These are phyloP conservation scores for Omphalotus guepiniiformis DNA, from an alignment of 768 basidiomycete genomes.

Conservation along the genomic window DNA sequence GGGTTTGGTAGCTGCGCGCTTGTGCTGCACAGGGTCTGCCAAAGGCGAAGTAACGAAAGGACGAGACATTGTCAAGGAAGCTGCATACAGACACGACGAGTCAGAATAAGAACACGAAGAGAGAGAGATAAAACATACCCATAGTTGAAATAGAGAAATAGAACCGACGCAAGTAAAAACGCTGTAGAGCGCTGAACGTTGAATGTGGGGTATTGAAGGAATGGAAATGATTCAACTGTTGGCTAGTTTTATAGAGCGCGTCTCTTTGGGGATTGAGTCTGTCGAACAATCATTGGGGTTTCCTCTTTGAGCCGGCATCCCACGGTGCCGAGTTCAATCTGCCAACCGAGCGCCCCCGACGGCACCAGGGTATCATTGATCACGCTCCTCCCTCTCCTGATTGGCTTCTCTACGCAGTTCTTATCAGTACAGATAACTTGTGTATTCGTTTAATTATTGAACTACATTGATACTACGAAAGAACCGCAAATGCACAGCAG, in stretches of 20 bases:
- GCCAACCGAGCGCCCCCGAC: too few relatives aligned
- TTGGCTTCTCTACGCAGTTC: too few relatives aligned
- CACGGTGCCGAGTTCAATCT: too few relatives aligned
- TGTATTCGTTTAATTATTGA: too few relatives aligned
- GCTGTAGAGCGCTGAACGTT: not conserved
- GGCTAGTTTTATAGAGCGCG: not conserved
- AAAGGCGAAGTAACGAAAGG: conserved; percentile 63
- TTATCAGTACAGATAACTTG: too few relatives aligned
- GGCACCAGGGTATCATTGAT: too few relatives aligned
- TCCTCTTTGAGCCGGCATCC: too few relatives aligned
- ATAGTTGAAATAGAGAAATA: conserved; percentile 22
- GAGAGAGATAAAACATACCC: conserved; percentile 27
- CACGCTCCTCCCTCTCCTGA: too few relatives aligned
- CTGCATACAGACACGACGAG: not conserved
- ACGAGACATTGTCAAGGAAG: conserved; percentile 44
- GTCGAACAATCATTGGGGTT: too few relatives aligned
- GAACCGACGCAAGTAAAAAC: not conserved
- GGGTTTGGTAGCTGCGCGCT: conserved; percentile 26
- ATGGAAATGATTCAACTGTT: not conserved
- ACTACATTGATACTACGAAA: too few relatives aligned
- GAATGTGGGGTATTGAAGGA: not conserved
- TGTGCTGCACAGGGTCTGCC: conserved; percentile 36
- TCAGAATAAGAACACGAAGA: not conserved
- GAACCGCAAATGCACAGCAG: too few relatives aligned
- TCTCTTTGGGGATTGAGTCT: not conserved